Percentiles rank a stretch among this genome's conserved stretches.
Evolutionary conservation across 2,329 filamentous ascomycete genomes (phyloP).

Genomic region (Sarocladium kiliense): DNA sequence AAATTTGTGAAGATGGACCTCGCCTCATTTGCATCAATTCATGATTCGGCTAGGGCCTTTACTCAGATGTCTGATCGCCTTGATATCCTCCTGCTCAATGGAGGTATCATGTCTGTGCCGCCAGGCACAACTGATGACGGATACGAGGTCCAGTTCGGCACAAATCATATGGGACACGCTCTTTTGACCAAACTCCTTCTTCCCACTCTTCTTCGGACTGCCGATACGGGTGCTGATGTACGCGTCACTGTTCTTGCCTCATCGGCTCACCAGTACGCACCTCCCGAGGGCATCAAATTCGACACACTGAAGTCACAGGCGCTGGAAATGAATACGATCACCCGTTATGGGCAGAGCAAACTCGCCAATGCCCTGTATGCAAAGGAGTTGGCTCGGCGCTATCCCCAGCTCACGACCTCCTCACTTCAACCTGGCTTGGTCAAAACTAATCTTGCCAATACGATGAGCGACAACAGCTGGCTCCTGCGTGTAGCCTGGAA

Average conservation of each 20-base stretch:
- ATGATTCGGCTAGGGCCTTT: background rate
- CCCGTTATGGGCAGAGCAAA: background rate
- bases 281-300: background rate
- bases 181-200: constrained; percentile 32
- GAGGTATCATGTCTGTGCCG: constrained; percentile 34
- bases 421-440: background rate
- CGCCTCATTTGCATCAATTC: background rate
- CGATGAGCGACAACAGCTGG: background rate
- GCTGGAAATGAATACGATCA: background rate
- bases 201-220: constrained; percentile 14
- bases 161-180: constrained; percentile 42
- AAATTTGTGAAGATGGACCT: background rate
- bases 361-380: background rate
- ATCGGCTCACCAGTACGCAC: background rate
- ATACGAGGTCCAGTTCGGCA: constrained; percentile 40
- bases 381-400: background rate
- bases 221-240: constrained; percentile 13
- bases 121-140: constrained; percentile 32
- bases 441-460: background rate
- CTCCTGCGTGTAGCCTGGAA: no score
- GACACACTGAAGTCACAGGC: background rate
- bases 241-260: constrained; percentile 15
- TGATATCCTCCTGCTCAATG: constrained; percentile 23
- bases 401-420: background rate
- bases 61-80: background rate